phyloP scores from a whole-genome alignment of 208 protist species.

The Acanthamoeba castellanii region DNA sequence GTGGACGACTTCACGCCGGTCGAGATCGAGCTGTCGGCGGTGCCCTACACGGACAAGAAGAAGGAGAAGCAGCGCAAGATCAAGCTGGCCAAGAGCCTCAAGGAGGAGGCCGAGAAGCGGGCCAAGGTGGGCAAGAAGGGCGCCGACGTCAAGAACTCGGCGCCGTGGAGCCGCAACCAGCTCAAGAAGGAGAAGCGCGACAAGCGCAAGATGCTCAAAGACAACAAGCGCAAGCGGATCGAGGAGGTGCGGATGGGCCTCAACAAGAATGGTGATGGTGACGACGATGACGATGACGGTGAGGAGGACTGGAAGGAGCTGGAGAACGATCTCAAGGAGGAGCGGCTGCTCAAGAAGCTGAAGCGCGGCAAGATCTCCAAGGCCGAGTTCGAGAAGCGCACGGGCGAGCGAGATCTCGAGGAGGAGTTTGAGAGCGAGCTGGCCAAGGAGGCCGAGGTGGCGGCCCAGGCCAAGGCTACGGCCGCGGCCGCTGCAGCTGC shows the following conservation, averaged over 20 bases:
- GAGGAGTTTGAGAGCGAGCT: conserved; percentile 40
- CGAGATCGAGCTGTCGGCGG: conserved; percentile 76
- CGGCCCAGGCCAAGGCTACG: neutral
- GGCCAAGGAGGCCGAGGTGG: neutral
- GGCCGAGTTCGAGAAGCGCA: conserved; percentile 63
- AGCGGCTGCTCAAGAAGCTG: conserved; percentile 61
- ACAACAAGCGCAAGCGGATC: conserved; percentile 54
- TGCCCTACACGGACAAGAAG: conserved; percentile 78
- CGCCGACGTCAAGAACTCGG: conserved; percentile 30
- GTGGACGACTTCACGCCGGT: conserved; percentile 20
- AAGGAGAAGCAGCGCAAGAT: conserved; percentile 73
- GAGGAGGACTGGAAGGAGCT: conserved; percentile 64
- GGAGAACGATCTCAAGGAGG: conserved; percentile 59
- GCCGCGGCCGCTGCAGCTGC: neutral
- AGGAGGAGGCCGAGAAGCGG: conserved; percentile 73
- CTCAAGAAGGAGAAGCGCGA: conserved; percentile 71
- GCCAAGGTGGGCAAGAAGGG: conserved; percentile 18
- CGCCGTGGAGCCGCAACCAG: conserved; percentile 56
- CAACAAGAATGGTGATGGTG: neutral
- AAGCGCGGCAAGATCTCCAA: conserved; percentile 68
- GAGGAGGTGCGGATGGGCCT: neutral
- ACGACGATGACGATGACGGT: neutral
- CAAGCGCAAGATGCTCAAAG: conserved; percentile 56
- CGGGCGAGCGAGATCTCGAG: conserved; percentile 51
- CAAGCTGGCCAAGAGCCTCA: conserved; percentile 62